Base-by-base conservation (phyloP, 805 yeast species). In the Metschnikowia proteae region DNA sequence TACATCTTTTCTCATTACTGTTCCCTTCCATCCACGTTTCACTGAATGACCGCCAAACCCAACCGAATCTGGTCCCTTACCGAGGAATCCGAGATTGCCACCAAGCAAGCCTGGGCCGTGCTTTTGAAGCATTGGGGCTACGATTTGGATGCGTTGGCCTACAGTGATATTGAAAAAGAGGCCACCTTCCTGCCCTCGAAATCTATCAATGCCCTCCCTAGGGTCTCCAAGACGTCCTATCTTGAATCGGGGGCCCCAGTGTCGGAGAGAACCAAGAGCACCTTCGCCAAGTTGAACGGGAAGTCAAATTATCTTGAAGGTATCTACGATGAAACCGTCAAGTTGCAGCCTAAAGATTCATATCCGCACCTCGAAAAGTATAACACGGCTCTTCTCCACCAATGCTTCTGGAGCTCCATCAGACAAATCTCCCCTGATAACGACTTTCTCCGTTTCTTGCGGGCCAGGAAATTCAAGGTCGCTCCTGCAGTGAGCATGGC, bases 31-130 rank as follows among this genome's bases (percentile, higher is more conserved):
- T 31, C 43, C 23, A n/a, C 13, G 26, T 34, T 17, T 22, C 28
- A 17, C 31, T 6, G 10, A 10, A 50, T 50, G 54, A 27, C 51
- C 28, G 36, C 47, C 31, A 54, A 49, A 29, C 50, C 54, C 10
- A 53, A 55, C 53, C 47, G 60, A 50, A 47, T 55, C 39, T 55
- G 59, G 60, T 51, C 57, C 29, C 50, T 38, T 71, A 68, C 47
- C 11, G 64, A 67, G 1, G 85, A 83, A 25, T 82, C 86, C 62
- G 91, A 86, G 59, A 58, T 75, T 44, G 73, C 75, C 17, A 66
- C 86, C 60, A 87, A 87, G 64, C 88, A 84, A 59, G 74, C 78
- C 4, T 87, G 91, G 90, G 82, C 84, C 43, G 75, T 81, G 57
- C 58, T 82, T 41, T 68, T 86, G 54, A 80, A 79, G 55, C 78